Evolutionary conservation across 768 basidiomycete species (phyloP).

Genomic region (Sarcodon aspratus): DNA sequence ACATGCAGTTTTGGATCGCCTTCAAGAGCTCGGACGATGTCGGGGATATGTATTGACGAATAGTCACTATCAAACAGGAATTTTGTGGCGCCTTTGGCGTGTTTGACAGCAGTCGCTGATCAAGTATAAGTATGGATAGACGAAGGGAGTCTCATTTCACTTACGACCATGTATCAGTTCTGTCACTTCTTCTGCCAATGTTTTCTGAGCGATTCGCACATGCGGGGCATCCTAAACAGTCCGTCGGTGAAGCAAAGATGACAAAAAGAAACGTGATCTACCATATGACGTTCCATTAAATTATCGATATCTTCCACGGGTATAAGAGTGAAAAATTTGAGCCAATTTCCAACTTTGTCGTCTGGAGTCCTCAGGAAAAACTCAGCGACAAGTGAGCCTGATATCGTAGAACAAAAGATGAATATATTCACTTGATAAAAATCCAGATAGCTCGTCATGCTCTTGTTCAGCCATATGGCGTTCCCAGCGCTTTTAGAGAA

Average conservation of each 20-base stretch:
- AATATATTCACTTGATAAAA: conserved; percentile 76
- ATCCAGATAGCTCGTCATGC: conserved; percentile 77
- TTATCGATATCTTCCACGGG: conserved; percentile 42
- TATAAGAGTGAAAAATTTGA: conserved; percentile 77
- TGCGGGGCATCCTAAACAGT: conserved; percentile 12
- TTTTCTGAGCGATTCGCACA: conserved; percentile 12
- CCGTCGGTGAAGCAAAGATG: neutral
- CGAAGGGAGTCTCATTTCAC: neutral
- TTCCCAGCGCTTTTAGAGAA: conserved; percentile 98
- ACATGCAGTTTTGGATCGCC: conserved; percentile 57
- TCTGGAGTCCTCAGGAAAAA: conserved; percentile 84
- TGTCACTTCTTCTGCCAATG: conserved; percentile 17
- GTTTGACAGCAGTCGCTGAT: neutral
- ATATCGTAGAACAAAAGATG: neutral
- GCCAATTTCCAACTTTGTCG: conserved; percentile 65
- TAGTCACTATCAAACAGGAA: conserved; percentile 15
- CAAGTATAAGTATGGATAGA: neutral
- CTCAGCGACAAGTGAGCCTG: conserved; percentile 26
- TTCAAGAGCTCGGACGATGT: conserved; percentile 49
- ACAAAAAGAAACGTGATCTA: conserved; percentile 14
- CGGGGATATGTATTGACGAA: conserved; percentile 31
- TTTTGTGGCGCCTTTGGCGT: conserved; percentile 12
- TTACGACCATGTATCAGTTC: conserved; percentile 18
- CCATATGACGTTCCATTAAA: conserved; percentile 48
- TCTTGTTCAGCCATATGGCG: conserved; percentile 80